Evolutionary conservation across 768 basidiomycete species (phyloP).

Genomic region (Galerina sulciceps): DNA sequence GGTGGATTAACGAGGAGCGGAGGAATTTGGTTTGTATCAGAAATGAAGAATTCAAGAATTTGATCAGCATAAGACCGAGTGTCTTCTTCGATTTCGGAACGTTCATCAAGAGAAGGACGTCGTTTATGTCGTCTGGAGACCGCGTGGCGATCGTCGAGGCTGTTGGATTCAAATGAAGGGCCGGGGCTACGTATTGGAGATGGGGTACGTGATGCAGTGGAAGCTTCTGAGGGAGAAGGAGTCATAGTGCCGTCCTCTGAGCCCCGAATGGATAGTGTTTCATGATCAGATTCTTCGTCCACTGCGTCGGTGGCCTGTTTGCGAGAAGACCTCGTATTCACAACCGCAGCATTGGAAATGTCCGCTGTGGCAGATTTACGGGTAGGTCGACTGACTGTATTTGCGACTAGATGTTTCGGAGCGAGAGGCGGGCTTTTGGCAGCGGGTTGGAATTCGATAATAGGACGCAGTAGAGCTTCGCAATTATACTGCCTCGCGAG

Average conservation of each 20-base stretch:
- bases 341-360: constrained; percentile 34
- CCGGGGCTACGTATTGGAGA: constrained; percentile 76
- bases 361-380: constrained; percentile 48
- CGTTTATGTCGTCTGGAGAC: constrained; percentile 49
- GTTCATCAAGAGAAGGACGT: constrained; percentile 49
- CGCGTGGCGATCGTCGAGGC: constrained; percentile 39
- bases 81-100: constrained; percentile 60
- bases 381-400: constrained; percentile 54
- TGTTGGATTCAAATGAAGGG: constrained; percentile 48
- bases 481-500: constrained; percentile 95
- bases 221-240: constrained; percentile 84
- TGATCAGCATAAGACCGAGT: constrained; percentile 88
- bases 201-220: constrained; percentile 92
- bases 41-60: constrained; percentile 98
- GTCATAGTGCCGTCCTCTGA: constrained; percentile 92
- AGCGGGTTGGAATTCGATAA: constrained; percentile 92
- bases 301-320: constrained; percentile 49
- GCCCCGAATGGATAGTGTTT: constrained; percentile 66
- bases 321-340: constrained; percentile 67
- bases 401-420: constrained; percentile 92
- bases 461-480: constrained; percentile 82
- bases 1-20: constrained; percentile 87
- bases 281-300: constrained; percentile 65
- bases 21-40: constrained; percentile 92
- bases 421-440: constrained; percentile 93